phyloP scores from a whole-genome alignment of 805 yeast species.

The Candida nanaspora region DNA sequence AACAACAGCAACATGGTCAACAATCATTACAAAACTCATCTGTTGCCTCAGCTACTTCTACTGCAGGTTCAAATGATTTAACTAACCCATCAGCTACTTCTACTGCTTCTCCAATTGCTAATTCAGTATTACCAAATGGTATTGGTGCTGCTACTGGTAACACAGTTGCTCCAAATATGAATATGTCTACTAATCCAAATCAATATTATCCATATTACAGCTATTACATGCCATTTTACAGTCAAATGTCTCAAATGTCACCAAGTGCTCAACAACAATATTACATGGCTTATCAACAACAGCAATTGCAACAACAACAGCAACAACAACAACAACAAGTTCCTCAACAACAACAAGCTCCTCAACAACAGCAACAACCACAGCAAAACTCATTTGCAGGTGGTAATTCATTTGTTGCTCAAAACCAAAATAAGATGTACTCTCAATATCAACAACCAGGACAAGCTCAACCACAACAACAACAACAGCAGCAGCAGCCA shows the following conservation, averaged over 20 bases:
- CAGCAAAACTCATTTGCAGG: neutral
- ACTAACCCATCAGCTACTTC: conserved; percentile 7
- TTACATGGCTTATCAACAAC: conserved; percentile 19
- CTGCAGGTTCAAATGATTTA: neutral
- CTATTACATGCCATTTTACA: conserved; percentile 23
- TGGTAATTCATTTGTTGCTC: neutral
- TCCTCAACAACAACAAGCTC: conserved; percentile 14
- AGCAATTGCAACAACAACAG: conserved; percentile 15
- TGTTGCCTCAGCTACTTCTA: conserved; percentile 3
- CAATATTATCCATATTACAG: conserved; percentile 25
- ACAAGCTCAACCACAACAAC: too few species aligned
- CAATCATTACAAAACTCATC: conserved; percentile 10
- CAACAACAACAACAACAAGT: conserved; percentile 11
- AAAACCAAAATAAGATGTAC: neutral
- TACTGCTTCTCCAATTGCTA: conserved; percentile 11
- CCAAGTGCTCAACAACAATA: conserved; percentile 24
- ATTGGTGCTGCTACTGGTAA: conserved; percentile 8
- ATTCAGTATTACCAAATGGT: conserved; percentile 10
- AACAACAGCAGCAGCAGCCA: too few species aligned
- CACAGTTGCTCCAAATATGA: conserved; percentile 10
- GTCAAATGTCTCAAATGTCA: conserved; percentile 20
- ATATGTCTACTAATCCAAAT: conserved; percentile 24
- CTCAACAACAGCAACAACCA: conserved; percentile 3
- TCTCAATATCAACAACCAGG: conserved; percentile 1
- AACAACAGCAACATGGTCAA: conserved; percentile 10